Conservation (phyloP, 2,329 filamentous ascomycete genomes). For the Hypoxylon sp. region DNA sequence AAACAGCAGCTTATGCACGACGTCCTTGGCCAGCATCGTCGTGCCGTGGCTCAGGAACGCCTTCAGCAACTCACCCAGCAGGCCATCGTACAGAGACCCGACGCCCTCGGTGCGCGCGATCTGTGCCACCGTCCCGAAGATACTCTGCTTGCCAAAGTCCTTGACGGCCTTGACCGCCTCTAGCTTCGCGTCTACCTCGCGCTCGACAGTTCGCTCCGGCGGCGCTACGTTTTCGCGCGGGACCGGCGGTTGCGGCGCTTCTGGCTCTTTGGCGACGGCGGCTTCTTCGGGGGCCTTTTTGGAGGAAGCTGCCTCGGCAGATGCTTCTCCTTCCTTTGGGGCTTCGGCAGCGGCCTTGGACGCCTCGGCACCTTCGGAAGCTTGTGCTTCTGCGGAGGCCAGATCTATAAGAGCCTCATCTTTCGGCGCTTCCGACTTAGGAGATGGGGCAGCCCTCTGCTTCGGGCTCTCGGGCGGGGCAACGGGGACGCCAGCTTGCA, state of each 20-base stretch:
- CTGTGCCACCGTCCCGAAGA: conserved; percentile 72
- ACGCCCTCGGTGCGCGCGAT: conserved; percentile 74
- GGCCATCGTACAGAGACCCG: conserved; percentile 77
- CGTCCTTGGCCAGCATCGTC: conserved; percentile 88
- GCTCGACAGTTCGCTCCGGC: conserved; percentile 41
- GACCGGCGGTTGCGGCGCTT: conserved; percentile 3
- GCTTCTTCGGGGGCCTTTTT: not conserved
- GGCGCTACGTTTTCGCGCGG: conserved; percentile 19
- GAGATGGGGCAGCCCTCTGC: conserved; percentile 40
- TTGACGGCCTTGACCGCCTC: conserved; percentile 44
- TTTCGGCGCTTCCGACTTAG: not conserved
- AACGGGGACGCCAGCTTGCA: conserved; percentile 69
- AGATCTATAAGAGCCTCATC: not conserved
- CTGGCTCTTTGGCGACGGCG: not conserved
- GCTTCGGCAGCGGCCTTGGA: conserved; percentile 5
- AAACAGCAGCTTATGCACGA: conserved; percentile 78
- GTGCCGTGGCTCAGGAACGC: conserved; percentile 88
- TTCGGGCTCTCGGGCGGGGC: conserved; percentile 32
- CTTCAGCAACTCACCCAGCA: conserved; percentile 81
- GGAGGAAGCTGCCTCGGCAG: not conserved
- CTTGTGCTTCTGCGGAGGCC: conserved; percentile 6
- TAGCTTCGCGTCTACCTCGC: conserved; percentile 49
- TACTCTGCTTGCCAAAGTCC: conserved; percentile 58
- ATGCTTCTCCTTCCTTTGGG: conserved; percentile 17
- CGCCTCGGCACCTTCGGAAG: conserved; percentile 1